A percentile compares a stretch with the other conserved stretches of the same genome.
phyloP scores from a whole-genome alignment of 495 filamentous ascomycete genomes.

The Penicillium ochrochloron region DNA sequence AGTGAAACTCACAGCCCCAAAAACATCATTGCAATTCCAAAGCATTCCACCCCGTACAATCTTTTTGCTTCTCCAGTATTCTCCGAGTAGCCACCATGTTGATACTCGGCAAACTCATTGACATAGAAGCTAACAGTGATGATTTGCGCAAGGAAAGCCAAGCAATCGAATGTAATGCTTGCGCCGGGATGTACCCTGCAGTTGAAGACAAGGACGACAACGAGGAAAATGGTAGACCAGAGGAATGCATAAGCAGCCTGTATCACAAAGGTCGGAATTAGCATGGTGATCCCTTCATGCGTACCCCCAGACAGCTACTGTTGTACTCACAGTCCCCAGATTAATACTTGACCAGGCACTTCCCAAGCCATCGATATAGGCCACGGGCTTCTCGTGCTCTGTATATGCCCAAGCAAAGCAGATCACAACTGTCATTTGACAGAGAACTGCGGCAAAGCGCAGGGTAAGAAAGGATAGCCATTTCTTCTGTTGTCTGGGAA shows the following conservation, averaged over 20 bases:
- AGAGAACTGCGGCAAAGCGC: constrained; percentile 20
- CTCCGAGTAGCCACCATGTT: constrained; percentile 19
- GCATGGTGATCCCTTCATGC: not conserved
- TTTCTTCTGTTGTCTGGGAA: constrained; percentile 23
- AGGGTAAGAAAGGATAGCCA: constrained; percentile 24
- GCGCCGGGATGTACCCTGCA: constrained; percentile 19
- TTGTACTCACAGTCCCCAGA: constrained; percentile 19
- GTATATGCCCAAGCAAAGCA: constrained; percentile 27
- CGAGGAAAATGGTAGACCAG: constrained; percentile 21
- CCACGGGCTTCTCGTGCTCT: constrained; percentile 16
- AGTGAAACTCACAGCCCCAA: constrained; percentile 20
- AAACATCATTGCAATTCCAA: constrained; percentile 23
- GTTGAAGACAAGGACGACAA: constrained; percentile 22
- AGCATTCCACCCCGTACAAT: constrained; percentile 23
- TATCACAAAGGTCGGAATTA: not conserved
- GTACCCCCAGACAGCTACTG: not conserved
- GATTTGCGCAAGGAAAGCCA: constrained; percentile 22
- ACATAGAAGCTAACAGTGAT: constrained; percentile 19
- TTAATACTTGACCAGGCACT: constrained; percentile 16
- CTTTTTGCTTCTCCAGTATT: not conserved
- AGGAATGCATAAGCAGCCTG: constrained; percentile 23
- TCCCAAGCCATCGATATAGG: constrained; percentile 23
- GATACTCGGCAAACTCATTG: constrained; percentile 20
- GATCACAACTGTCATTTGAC: constrained; percentile 17
- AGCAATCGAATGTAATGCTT: constrained; percentile 21